Evolutionary conservation across 2,329 filamentous ascomycete species (phyloP).

Genomic region (Cordyceps pruinosa): DNA sequence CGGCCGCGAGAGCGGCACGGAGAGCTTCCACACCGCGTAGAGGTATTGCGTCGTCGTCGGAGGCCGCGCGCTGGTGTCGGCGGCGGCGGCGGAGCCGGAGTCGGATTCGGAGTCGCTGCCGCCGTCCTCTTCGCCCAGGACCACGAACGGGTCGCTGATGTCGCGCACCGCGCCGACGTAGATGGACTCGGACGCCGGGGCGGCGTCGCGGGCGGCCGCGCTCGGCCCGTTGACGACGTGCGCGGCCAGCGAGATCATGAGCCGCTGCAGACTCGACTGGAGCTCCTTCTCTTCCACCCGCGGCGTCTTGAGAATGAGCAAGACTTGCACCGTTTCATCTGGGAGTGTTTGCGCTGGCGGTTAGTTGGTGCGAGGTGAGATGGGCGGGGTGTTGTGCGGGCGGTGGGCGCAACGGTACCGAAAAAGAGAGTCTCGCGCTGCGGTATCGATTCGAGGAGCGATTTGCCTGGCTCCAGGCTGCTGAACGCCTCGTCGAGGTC

Average conservation of each 20-base stretch:
- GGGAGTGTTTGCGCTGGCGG: constrained; percentile 22
- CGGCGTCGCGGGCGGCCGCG: constrained; percentile 37
- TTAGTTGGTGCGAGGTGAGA: not conserved
- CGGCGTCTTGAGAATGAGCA: constrained; percentile 61
- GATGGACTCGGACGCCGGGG: constrained; percentile 46
- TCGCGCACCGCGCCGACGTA: constrained; percentile 48
- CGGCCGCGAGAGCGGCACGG: constrained; percentile 51
- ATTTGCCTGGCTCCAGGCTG: constrained; percentile 35
- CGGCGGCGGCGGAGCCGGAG: too few species aligned
- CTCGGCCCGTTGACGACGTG: constrained; percentile 54
- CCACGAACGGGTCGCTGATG: constrained; percentile 42
- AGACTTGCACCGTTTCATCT: constrained; percentile 69
- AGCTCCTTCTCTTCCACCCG: constrained; percentile 50
- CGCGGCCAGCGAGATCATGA: constrained; percentile 61
- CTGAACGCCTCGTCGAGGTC: constrained; percentile 46
- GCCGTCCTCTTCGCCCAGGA: constrained; percentile 37
- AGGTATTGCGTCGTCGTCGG: constrained; percentile 29
- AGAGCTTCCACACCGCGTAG: constrained; percentile 54
- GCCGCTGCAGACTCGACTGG: constrained; percentile 50
- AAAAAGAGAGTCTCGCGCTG: constrained; percentile 64
- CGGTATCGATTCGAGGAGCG: constrained; percentile 50
- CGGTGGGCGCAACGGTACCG: constrained; percentile 41
- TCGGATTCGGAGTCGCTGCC: constrained; percentile 20
- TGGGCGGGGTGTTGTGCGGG: too few species aligned
- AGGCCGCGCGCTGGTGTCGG: constrained; percentile 9